These are phyloP conservation scores for Hypholoma fasciculare DNA, from an alignment of 768 basidiomycete species.

Conservation along the genomic window DNA sequence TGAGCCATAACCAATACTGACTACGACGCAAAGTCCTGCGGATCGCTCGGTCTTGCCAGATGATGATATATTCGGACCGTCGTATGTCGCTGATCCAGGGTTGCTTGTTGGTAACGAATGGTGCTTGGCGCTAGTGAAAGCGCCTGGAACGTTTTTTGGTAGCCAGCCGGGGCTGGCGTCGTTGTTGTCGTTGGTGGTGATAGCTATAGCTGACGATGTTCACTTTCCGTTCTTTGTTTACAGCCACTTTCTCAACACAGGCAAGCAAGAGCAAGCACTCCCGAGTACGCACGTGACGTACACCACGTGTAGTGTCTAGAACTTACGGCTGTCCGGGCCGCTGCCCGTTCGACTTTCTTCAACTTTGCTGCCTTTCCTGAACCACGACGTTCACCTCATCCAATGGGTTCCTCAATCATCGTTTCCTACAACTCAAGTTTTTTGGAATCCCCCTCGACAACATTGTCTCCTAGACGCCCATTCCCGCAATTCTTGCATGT, in stretches of 20 bases:
- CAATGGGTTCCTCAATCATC: too few species aligned
- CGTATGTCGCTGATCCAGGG: constrained; percentile 7
- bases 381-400: too few species aligned
- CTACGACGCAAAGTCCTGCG: constrained; percentile 22
- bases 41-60: constrained; percentile 17
- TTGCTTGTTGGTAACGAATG: not conserved
- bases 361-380: not conserved
- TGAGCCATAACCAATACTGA: constrained; percentile 43
- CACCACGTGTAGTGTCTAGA: not conserved
- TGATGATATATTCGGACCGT: constrained; percentile 4
- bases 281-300: constrained; percentile 16
- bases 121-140: not conserved
- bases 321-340: not conserved
- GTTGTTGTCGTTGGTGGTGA: constrained; percentile 29
- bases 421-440: too few species aligned
- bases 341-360: not conserved
- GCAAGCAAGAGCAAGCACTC: constrained; percentile 29
- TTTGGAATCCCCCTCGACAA: too few species aligned
- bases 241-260: constrained; percentile 31
- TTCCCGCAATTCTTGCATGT: too few species aligned
- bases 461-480: too few species aligned
- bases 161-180: constrained; percentile 14
- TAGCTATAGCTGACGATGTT: constrained; percentile 29
- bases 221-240: constrained; percentile 37
- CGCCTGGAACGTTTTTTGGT: constrained; percentile 3